These are phyloP conservation scores for Amorphotheca resinae DNA, from an alignment of 495 filamentous ascomycete species.

Conservation along the genomic window DNA sequence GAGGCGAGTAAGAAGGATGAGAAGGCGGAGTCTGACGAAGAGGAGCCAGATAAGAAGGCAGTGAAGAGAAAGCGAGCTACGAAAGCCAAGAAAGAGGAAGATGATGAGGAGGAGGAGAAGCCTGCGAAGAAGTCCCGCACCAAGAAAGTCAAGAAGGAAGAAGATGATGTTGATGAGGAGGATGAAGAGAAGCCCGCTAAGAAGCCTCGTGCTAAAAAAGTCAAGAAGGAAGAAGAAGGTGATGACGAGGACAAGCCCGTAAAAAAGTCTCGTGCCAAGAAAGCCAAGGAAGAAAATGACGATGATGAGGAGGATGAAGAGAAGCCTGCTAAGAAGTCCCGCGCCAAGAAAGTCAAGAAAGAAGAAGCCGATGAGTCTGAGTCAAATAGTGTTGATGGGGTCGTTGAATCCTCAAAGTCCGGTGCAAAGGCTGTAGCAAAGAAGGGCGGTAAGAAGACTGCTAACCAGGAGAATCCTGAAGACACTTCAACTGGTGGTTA, in stretches of 20 bases:
- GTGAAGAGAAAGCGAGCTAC: conserved; percentile 22
- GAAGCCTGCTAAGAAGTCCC: conserved; percentile 11
- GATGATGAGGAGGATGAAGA: not conserved
- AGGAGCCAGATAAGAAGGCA: conserved; percentile 1
- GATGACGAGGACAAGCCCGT: conserved; percentile 1
- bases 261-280: conserved; percentile 13
- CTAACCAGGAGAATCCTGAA: conserved; percentile 2
- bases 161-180: conserved; percentile 7
- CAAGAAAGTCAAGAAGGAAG: conserved; percentile 15
- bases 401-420: not conserved
- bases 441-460: conserved; percentile 1
- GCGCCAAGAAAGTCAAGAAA: conserved; percentile 13
- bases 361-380: conserved; percentile 8
- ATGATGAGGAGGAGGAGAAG: conserved; percentile 1
- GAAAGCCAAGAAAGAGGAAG: conserved; percentile 14
- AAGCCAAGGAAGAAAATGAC: not conserved
- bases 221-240: not conserved
- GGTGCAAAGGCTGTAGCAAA: conserved; percentile 1
- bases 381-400: not conserved
- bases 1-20: conserved; percentile 10
- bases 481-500: not conserved
- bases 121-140: conserved; percentile 12
- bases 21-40: conserved; percentile 2
- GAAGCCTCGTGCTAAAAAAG: conserved; percentile 13
- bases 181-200: conserved; percentile 3